A percentile compares a stretch with the other conserved stretches of the same genome.
Evolutionary conservation across 2,329 filamentous ascomycete genomes (phyloP).

Genomic region (Rachicladosporium sp.): DNA sequence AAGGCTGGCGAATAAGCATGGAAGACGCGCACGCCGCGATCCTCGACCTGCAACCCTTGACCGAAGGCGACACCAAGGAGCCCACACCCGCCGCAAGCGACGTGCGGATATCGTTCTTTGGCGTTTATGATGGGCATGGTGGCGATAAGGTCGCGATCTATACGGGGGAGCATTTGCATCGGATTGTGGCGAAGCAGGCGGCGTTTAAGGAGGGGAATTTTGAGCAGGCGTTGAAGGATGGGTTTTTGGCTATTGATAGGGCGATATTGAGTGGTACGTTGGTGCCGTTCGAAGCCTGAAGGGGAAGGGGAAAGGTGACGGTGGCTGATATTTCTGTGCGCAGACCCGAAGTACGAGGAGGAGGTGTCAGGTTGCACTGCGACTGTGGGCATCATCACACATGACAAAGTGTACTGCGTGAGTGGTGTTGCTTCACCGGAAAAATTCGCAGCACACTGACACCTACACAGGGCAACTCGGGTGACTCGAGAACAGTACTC

Average conservation of each 20-base stretch:
- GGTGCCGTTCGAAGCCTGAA: too few species aligned
- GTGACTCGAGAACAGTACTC: slow-evolving; percentile 87
- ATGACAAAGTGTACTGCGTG: slow-evolving; percentile 91
- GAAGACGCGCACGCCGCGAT: slow-evolving; percentile 88
- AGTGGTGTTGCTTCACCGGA: slow-evolving; percentile 30
- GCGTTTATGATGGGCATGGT: slow-evolving; percentile 94
- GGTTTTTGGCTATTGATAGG: slow-evolving; percentile 88
- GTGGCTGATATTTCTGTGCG: too few species aligned
- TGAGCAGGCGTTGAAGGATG: slow-evolving; percentile 92
- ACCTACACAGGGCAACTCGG: slow-evolving; percentile 69
- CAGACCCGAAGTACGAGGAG: slow-evolving; percentile 93
- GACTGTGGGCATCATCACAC: slow-evolving; percentile 77
- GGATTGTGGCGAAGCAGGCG: slow-evolving; percentile 90
- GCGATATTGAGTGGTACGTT: slow-evolving; percentile 96
- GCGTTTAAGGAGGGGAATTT: slow-evolving; percentile 84
- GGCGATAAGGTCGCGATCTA: slow-evolving; percentile 94
- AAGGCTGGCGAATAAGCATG: slow-evolving; percentile 99
- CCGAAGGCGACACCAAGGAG: slow-evolving; percentile 35
- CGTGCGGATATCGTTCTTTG: slow-evolving; percentile 83
- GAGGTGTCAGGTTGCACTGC: slow-evolving; percentile 97
- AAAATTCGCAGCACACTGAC: background rate
- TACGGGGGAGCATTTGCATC: slow-evolving; percentile 81
- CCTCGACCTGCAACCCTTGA: slow-evolving; percentile 65
- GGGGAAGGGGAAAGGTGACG: too few species aligned
- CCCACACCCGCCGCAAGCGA: slow-evolving; percentile 48